Evolutionary conservation across 2,329 filamentous ascomycete genomes (phyloP), one percentile per base, ranked within the genome.

Genomic region (Hansfordia pulvinata): DNA sequence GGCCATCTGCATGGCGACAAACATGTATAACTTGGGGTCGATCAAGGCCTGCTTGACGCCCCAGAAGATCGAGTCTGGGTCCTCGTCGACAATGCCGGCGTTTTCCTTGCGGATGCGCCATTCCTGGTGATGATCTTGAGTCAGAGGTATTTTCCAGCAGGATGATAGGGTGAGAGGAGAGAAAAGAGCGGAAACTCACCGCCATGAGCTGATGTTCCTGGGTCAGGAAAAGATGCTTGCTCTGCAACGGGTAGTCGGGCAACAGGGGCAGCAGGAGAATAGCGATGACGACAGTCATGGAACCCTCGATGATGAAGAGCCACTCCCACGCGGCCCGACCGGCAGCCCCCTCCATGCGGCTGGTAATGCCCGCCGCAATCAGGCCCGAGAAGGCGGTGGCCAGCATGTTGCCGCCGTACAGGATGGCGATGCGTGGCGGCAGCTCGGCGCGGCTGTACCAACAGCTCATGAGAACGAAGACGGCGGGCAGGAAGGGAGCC

Each of bases 361-460:
- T 35, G 14, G 48, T 47, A 12, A 49, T 50, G 6, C 42, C 51
- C 4, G 46, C 43, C 6, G 48, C 50, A 17, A 56, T 51, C 3
- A 56, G 38, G 7, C 52, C 50, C 2, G 44, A 43, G 27, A 54
- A 54, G 6, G 46, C 43, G 4, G 42, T 48, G 15, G 52, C 47
- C 11, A 54, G 33, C 20, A 50, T 47, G 26, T 51, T 49, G 2
- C 45, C 45, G 4, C 45, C 41, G 25, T 54, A 54, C 10, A 53
- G 38, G 17, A 53, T 44, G 17, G 48, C 46, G 28, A 53, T 45
- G 31, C 47, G 40, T 17, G 40, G 25, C 14, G 41, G 29, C 17
- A 53, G 30, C 32, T 49, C 46, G 35, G 56, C 52, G 19, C 57
- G 46, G 4, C 55, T 61, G 41, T 64, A 64, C 45, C 56, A 63